Evolutionary conservation across 257 asterid genomes (phyloP).

Genomic region (Thymus mandschuricus): DNA sequence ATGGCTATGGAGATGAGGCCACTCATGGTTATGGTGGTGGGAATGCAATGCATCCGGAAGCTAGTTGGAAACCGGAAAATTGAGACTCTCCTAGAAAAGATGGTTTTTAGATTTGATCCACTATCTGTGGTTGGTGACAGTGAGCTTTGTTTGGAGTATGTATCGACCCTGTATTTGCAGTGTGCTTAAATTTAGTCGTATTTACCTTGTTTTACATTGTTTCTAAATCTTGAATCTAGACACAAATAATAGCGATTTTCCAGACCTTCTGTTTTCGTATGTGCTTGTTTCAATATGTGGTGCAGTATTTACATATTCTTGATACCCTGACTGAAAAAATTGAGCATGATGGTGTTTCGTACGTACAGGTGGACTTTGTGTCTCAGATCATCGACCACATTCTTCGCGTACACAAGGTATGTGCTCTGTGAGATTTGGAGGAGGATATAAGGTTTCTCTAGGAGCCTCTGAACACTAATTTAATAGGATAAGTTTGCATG

Average conservation of each 20-base stretch:
- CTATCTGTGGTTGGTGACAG: conserved; percentile 17
- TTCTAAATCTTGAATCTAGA: conserved; percentile 22
- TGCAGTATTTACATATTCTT: background rate
- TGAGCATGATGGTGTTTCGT: background rate
- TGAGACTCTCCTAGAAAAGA: conserved; percentile 10
- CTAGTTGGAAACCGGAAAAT: conserved; percentile 33
- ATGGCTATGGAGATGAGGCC: conserved; percentile 21
- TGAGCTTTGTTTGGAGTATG: conserved; percentile 22
- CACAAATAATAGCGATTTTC: conserved; percentile 30
- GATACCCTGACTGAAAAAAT: background rate
- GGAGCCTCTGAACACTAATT: background rate
- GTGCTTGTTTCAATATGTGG: conserved; percentile 1
- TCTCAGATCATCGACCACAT: background rate
- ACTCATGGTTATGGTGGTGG: conserved; percentile 28
- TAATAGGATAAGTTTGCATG: background rate
- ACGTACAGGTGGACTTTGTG: background rate
- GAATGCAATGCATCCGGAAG: conserved; percentile 31
- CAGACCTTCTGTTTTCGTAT: conserved; percentile 20
- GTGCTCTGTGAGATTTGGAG: background rate
- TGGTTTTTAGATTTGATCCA: conserved; percentile 14
- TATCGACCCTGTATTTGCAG: conserved; percentile 29
- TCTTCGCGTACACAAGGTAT: background rate
- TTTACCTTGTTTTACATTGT: conserved; percentile 15
- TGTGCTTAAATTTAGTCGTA: conserved; percentile 24
- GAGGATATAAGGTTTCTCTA: background rate